Conservation (phyloP, 352 stramenopile genomes). For the Phytopythium litorale region DNA sequence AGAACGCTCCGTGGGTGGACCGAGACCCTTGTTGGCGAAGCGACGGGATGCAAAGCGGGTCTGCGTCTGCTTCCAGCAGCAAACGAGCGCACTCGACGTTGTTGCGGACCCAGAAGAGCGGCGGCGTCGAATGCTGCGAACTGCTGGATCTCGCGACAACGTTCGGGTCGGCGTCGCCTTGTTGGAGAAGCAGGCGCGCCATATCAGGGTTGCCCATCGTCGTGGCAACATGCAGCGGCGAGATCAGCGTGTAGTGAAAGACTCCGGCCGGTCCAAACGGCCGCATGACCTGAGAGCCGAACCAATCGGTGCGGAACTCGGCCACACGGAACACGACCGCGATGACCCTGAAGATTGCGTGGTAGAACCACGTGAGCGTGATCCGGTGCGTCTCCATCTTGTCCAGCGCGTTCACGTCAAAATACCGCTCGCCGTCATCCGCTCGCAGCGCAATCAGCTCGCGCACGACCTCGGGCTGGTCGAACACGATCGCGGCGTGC, state of each 20-base stretch:
- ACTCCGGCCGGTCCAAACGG: constrained; percentile 61
- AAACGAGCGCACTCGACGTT: constrained; percentile 57
- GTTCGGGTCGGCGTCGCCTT: constrained; percentile 63
- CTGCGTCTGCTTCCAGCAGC: constrained; percentile 66
- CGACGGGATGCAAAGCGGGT: constrained; percentile 48
- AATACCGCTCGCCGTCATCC: constrained; percentile 15
- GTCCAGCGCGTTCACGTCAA: constrained; percentile 68
- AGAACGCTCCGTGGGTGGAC: constrained; percentile 21
- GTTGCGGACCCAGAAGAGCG: constrained; percentile 68
- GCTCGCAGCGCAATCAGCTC: constrained; percentile 45
- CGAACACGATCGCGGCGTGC: constrained; percentile 70
- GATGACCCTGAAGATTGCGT: constrained; percentile 55
- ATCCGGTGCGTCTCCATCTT: constrained; percentile 75
- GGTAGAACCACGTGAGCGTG: constrained; percentile 66
- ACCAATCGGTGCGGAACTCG: background rate
- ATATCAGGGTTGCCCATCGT: constrained; percentile 68
- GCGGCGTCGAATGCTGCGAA: constrained; percentile 52
- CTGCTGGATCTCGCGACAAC: constrained; percentile 40
- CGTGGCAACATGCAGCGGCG: constrained; percentile 68
- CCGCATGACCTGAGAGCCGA: constrained; percentile 18
- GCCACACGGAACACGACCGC: constrained; percentile 31
- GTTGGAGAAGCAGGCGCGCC: constrained; percentile 56
- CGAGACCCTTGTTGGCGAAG: constrained; percentile 3
- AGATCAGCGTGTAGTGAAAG: constrained; percentile 58
- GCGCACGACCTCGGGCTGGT: constrained; percentile 60